These are phyloP conservation scores for Sugiyamaella qingdaonensis DNA, from an alignment of 805 yeast genomes.

Conservation along the genomic window DNA sequence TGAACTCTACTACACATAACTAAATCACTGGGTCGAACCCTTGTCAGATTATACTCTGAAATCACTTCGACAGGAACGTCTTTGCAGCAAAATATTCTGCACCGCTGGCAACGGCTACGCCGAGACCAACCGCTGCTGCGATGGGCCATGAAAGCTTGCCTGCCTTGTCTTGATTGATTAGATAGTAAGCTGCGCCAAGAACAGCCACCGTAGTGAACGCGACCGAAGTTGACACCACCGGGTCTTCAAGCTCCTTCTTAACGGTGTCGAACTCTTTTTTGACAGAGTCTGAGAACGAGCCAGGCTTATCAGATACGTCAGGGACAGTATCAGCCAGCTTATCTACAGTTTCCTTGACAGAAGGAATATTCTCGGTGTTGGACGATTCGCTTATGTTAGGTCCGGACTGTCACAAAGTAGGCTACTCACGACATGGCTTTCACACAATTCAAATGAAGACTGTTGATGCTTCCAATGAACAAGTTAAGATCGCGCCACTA, in stretches of 20 bases:
- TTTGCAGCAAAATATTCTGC: conserved; percentile 12
- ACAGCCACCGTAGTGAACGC: conserved; percentile 17
- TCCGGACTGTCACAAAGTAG: neutral
- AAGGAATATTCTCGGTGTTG: neutral
- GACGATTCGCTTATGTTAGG: neutral
- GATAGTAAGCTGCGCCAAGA: conserved; percentile 19
- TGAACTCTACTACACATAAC: too few species aligned
- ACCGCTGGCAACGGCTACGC: conserved; percentile 10
- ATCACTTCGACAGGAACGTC: neutral
- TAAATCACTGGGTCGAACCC: too few species aligned
- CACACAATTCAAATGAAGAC: too few species aligned
- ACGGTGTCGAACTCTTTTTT: conserved; percentile 5
- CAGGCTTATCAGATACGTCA: conserved; percentile 5
- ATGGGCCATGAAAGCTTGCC: conserved; percentile 19
- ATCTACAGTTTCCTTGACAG: neutral
- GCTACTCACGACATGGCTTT: neutral
- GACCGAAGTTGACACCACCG: conserved; percentile 21
- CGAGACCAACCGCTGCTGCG: conserved; percentile 14
- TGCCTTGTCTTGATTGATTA: conserved; percentile 16
- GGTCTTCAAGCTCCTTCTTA: conserved; percentile 20
- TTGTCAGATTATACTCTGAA: neutral
- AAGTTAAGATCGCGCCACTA: neutral
- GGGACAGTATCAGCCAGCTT: conserved; percentile 7
- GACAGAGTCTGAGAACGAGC: neutral
- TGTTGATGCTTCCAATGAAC: too few species aligned